phyloP scores from a whole-genome alignment of 768 basidiomycete species.

The Auriscalpium vulgare region DNA sequence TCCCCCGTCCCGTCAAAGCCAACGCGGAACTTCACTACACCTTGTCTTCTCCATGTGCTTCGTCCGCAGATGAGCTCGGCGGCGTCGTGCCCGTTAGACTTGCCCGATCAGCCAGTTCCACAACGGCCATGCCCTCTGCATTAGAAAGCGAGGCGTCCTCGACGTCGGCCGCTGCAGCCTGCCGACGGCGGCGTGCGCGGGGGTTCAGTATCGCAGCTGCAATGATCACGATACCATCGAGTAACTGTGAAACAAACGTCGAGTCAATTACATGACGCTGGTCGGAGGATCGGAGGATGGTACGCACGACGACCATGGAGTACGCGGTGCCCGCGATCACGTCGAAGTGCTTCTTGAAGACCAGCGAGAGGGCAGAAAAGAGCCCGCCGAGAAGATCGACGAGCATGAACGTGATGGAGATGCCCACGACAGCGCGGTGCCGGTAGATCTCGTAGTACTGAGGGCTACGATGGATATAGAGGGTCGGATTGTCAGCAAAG shows the following conservation, averaged over 20 bases:
- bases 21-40: too few relatives aligned
- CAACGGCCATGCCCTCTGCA: not conserved
- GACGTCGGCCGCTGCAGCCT: not conserved
- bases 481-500: not conserved
- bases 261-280: not conserved
- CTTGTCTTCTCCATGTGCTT: too few relatives aligned
- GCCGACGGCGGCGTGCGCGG: slow-evolving; percentile 26
- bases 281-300: not conserved
- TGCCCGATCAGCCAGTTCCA: slow-evolving; percentile 4
- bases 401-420: slow-evolving; percentile 60
- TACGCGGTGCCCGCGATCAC: slow-evolving; percentile 56
- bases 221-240: slow-evolving; percentile 55
- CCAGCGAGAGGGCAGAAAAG: slow-evolving; percentile 63
- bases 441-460: slow-evolving; percentile 76
- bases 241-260: slow-evolving; percentile 29
- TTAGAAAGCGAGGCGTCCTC: slow-evolving; percentile 1
- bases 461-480: slow-evolving; percentile 29
- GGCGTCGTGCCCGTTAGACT: not conserved
- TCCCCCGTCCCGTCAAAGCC: too few relatives aligned
- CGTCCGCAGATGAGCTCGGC: too few relatives aligned
- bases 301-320: slow-evolving; percentile 48
- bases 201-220: slow-evolving; percentile 63
- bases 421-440: slow-evolving; percentile 53
- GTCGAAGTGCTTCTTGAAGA: slow-evolving; percentile 57
- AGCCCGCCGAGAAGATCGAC: slow-evolving; percentile 66